A percentile compares a stretch with the other conserved stretches of the same genome.
These are phyloP conservation scores for Crassisporium funariophilum DNA, from an alignment of 768 basidiomycete genomes.

Conservation along the genomic window DNA sequence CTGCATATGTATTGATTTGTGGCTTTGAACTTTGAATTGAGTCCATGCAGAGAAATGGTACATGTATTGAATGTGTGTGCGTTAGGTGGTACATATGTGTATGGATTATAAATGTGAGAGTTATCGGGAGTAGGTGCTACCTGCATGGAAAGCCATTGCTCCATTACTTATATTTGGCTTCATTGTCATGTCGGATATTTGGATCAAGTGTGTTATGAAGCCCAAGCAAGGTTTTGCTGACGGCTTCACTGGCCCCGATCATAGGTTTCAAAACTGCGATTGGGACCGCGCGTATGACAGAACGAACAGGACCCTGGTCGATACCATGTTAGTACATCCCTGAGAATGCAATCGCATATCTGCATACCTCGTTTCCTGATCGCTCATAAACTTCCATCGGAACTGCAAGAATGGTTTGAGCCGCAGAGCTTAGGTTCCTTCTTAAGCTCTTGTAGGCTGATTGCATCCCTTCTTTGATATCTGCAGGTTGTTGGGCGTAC, in stretches of 20 bases:
- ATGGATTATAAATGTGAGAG: constrained; percentile 5
- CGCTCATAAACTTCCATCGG: constrained; percentile 99
- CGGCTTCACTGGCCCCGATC: constrained; percentile 97
- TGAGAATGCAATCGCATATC: neutral
- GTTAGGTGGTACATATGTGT: constrained; percentile 19
- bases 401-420: constrained; percentile 97
- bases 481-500: constrained; percentile 89
- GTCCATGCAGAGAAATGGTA: constrained; percentile 12
- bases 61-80: constrained; percentile 16
- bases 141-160: constrained; percentile 1
- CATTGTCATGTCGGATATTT: constrained; percentile 75
- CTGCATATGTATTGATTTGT: constrained; percentile 6
- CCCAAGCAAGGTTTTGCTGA: constrained; percentile 93
- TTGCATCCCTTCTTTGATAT: constrained; percentile 85
- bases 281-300: constrained; percentile 95
- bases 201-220: constrained; percentile 94
- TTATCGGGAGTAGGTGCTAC: constrained; percentile 1
- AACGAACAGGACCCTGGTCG: constrained; percentile 82
- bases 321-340: constrained; percentile 6
- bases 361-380: constrained; percentile 82
- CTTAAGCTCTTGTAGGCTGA: constrained; percentile 89
- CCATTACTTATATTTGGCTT: constrained; percentile 86
- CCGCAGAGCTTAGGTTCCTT: constrained; percentile 88
- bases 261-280: constrained; percentile 97
- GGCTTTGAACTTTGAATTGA: too few species aligned